Evolutionary conservation across 176 grass and related monocot species (phyloP).

Genomic region (Oryza punctata): DNA sequence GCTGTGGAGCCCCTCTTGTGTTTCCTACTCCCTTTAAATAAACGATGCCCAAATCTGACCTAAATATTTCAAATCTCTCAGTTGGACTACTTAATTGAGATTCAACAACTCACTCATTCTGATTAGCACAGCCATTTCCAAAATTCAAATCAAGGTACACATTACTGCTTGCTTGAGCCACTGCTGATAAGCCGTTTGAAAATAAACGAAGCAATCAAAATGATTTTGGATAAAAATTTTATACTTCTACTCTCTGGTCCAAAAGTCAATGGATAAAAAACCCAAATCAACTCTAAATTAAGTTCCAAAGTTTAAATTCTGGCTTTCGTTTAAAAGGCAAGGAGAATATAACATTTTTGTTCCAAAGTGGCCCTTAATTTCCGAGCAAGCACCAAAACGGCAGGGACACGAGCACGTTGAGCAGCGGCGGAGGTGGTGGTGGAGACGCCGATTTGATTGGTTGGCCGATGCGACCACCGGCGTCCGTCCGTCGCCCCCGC

Average conservation of each 20-base stretch:
- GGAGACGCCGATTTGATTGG: constrained; percentile 1
- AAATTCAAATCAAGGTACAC: background rate
- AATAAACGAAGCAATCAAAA: too few relatives aligned
- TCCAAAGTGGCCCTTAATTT: too few relatives aligned
- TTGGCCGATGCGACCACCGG: background rate
- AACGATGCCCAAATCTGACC: constrained; percentile 23
- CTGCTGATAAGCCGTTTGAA: too few relatives aligned
- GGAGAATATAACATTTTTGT: too few relatives aligned
- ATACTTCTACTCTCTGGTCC: too few relatives aligned
- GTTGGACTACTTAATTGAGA: background rate
- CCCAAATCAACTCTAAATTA: too few relatives aligned
- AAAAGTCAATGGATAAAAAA: too few relatives aligned
- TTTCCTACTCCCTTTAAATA: background rate
- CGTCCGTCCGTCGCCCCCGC: background rate
- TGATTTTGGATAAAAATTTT: too few relatives aligned
- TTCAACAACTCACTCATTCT: background rate
- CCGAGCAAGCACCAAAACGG: background rate
- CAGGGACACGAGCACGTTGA: background rate
- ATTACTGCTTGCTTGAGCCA: too few relatives aligned
- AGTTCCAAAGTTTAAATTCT: too few relatives aligned
- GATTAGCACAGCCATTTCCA: background rate
- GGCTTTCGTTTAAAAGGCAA: too few relatives aligned
- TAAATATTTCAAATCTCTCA: background rate
- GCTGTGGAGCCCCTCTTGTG: background rate
- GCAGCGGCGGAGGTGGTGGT: background rate